phyloP scores from a whole-genome alignment of 2,329 filamentous ascomycete genomes.

The Calonectria honghensis region DNA sequence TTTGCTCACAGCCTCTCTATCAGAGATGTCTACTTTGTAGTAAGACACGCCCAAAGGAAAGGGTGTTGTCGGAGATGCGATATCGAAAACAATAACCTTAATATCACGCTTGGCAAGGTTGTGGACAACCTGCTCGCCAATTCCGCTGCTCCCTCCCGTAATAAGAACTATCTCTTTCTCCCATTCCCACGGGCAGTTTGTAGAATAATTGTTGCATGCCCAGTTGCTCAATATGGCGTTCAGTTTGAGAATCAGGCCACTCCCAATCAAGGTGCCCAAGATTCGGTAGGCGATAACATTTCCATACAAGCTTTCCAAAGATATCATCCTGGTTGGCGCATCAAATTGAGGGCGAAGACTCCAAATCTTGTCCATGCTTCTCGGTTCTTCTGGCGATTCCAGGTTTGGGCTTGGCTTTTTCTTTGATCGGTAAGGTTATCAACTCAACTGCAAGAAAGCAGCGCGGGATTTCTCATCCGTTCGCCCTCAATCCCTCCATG shows the following conservation, averaged over 20 bases:
- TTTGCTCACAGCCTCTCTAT: neutral
- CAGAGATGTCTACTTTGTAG: slow-evolving; percentile 23
- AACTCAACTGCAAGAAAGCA: neutral
- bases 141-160: slow-evolving; percentile 29
- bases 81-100: slow-evolving; percentile 25
- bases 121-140: slow-evolving; percentile 9
- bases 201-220: slow-evolving; percentile 11
- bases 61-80: neutral
- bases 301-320: neutral
- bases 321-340: neutral
- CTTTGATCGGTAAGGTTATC: neutral
- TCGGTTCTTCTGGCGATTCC: neutral
- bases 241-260: neutral
- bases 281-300: neutral
- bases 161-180: slow-evolving; percentile 20
- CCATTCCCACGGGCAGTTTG: slow-evolving; percentile 13
- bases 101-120: slow-evolving; percentile 14
- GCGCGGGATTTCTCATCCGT: neutral
- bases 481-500: neutral
- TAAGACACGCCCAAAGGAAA: neutral
- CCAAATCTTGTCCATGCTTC: neutral
- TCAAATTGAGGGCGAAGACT: neutral
- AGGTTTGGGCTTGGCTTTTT: neutral
- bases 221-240: neutral
- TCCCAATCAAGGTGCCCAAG: neutral